These are phyloP conservation scores for Pelargonium citronellum DNA, from an alignment of 441 rosid species.

Conservation along the genomic window DNA sequence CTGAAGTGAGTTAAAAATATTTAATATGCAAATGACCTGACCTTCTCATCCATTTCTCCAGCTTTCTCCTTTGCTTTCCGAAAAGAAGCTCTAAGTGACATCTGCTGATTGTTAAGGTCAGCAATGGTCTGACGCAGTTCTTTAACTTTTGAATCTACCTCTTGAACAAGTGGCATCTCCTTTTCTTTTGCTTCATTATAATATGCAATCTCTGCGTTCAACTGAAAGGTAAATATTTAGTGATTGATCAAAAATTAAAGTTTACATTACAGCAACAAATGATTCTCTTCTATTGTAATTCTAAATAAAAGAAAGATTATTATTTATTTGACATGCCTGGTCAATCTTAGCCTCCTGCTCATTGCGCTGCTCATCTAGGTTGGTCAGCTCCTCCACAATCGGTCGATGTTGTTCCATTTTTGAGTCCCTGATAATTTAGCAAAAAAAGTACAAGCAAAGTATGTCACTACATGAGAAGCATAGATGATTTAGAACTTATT, in stretches of 20 bases:
- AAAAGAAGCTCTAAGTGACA: slow-evolving; percentile 46
- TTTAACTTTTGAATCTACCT: slow-evolving; percentile 49
- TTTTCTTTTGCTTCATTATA: slow-evolving; percentile 54
- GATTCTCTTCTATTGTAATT: slow-evolving; percentile 19
- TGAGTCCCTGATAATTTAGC: slow-evolving; percentile 36
- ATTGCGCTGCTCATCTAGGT: slow-evolving; percentile 57
- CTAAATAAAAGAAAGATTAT: neutral
- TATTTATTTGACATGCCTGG: slow-evolving; percentile 35
- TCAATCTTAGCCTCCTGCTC: slow-evolving; percentile 57
- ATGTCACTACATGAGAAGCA: neutral
- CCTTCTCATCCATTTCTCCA: slow-evolving; percentile 58
- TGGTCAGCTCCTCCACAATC: slow-evolving; percentile 44
- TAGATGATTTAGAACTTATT: neutral
- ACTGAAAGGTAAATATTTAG: slow-evolving; percentile 36
- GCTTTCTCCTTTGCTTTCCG: slow-evolving; percentile 56
- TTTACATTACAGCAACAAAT: slow-evolving; percentile 1
- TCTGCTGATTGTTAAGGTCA: slow-evolving; percentile 66
- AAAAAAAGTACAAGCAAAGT: slow-evolving; percentile 5
- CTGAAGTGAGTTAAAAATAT: slow-evolving; percentile 1
- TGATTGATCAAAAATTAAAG: slow-evolving; percentile 10
- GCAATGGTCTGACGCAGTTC: slow-evolving; percentile 52
- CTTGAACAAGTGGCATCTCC: slow-evolving; percentile 67
- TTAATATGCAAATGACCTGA: slow-evolving; percentile 21
- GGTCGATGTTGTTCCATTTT: slow-evolving; percentile 58
- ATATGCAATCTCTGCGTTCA: slow-evolving; percentile 64